Percentiles rank a stretch among this genome's conserved stretches.
phyloP scores from a whole-genome alignment of 257 asterid genomes.

The Forsythia viridissima region DNA sequence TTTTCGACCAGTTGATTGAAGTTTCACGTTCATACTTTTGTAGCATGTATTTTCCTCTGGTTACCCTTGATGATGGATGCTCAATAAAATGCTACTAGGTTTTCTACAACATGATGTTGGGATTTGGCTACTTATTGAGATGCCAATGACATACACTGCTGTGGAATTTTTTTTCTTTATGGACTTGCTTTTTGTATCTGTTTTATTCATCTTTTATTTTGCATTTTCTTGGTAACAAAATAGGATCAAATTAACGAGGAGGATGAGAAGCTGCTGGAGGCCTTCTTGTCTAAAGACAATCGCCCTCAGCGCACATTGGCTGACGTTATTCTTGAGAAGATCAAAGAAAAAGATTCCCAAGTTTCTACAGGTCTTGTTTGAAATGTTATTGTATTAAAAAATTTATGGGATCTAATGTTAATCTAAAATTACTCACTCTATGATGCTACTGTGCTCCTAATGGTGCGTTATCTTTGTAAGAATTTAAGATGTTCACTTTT shows the following conservation, averaged over 20 bases:
- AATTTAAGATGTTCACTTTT: not conserved
- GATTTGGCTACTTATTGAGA: not conserved
- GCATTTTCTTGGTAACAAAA: conserved; percentile 7
- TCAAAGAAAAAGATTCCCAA: conserved; percentile 72
- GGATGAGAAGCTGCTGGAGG: conserved; percentile 70
- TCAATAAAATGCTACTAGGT: not conserved
- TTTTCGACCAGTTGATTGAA: not conserved
- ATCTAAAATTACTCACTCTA: not conserved
- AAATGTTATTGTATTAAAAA: not conserved
- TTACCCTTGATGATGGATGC: not conserved
- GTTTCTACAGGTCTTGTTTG: conserved; percentile 69
- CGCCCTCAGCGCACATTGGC: conserved; percentile 79
- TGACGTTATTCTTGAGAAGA: conserved; percentile 67
- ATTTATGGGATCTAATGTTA: not conserved
- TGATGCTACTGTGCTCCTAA: not conserved
- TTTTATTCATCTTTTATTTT: not conserved
- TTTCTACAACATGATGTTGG: not conserved
- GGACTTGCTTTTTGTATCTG: not conserved
- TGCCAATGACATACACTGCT: not conserved
- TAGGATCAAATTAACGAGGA: conserved; percentile 73
- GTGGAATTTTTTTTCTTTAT: not conserved
- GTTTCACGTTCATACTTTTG: not conserved
- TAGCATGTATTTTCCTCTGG: not conserved
- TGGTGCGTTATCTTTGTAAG: not conserved
- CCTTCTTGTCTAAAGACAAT: conserved; percentile 63